phyloP scores from a whole-genome alignment of 768 basidiomycete genomes.

The Piloderma croceum region DNA sequence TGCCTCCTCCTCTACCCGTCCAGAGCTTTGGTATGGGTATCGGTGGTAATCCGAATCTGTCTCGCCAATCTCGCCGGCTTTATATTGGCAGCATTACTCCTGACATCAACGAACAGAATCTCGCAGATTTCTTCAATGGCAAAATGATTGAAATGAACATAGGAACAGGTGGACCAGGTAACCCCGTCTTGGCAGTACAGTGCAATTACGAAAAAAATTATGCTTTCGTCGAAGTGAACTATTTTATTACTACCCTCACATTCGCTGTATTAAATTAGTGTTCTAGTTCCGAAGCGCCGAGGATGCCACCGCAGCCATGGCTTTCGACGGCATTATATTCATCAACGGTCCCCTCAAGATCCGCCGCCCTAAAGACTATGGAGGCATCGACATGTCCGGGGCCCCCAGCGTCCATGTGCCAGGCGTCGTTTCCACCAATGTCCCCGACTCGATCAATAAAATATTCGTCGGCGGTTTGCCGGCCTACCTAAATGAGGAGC shows the following conservation, averaged over 20 bases:
- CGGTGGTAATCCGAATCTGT: conserved; percentile 81
- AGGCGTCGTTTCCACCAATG: conserved; percentile 93
- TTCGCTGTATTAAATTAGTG: conserved; percentile 3
- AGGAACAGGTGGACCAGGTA: conserved; percentile 77
- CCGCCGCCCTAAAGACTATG: conserved; percentile 95
- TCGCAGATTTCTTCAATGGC: conserved; percentile 90
- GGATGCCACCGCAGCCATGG: conserved; percentile 95
- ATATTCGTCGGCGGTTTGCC: conserved; percentile 96
- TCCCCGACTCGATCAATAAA: conserved; percentile 97
- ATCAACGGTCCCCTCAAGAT: conserved; percentile 95
- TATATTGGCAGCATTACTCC: conserved; percentile 97
- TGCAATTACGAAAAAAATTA: conserved; percentile 99
- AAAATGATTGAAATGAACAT: conserved; percentile 94
- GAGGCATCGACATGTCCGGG: conserved; percentile 56
- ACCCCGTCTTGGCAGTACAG: conserved; percentile 89
- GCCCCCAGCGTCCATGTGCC: conserved; percentile 76
- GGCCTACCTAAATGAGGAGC: conserved; percentile 93
- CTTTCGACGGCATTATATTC: conserved; percentile 96
- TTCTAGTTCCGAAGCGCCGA: conserved; percentile 94
- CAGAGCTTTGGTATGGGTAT: conserved; percentile 85
- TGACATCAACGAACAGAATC: conserved; percentile 88
- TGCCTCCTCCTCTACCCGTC: conserved; percentile 79
- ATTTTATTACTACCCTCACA: conserved; percentile 4
- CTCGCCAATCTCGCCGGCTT: conserved; percentile 88
- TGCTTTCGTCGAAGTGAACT: conserved; percentile 89